Base-by-base conservation (phyloP, 176 grass and related monocot genomes). In the Tillandsia fasciculata region DNA sequence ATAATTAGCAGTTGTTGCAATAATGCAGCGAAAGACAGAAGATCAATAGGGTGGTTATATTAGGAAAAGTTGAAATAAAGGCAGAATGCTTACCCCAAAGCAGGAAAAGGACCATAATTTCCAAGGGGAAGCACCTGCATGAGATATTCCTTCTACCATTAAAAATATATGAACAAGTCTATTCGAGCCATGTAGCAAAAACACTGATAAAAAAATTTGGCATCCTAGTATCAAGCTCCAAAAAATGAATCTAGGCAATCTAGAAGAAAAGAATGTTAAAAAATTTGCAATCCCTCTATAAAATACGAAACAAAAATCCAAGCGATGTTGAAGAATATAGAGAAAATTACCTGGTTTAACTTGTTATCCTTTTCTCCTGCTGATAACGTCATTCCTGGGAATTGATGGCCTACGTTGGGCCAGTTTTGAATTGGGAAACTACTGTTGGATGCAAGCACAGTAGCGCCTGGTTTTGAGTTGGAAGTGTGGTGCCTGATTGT, bases 361-460 rank as follows among this genome's bases (percentile, higher is more conserved):
- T 50, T 50, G 28, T 17, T 15, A 48, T 69, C 47, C 74, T 26
- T n/a, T 7, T 26, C 50, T 22, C 42, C 74, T n/a, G 52, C 11
- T 48, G n/a, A 11, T 68, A 9, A 18, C 53, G 48, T 49, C 26
- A 78, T 48, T 48, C 81, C 75, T 28, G 75, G 69, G 69, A 83
- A 15, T n/a, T 78, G 75, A 64, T 69, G 27, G 11, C 63, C 48
- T 68, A 69, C 12, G 49, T 70, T 83, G 50, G 70, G 68, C 81
- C 75, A 83, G 48, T 27, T 53, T 78, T 71, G 75, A 50, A 64
- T 3, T 18, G 70, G 50, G 54, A 67, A 80, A 78, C 53, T 74
- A 15, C n/a, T 63, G 48, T 57, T 63, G 12, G 26, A 11, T 48
- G 64, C 68, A 68, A 57, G 51, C 52, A 50, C 50, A 72, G 65